Evolutionary conservation across 805 yeast species (phyloP), one percentile per base, ranked within the genome.

Genomic region (Pichia paraexigua): DNA sequence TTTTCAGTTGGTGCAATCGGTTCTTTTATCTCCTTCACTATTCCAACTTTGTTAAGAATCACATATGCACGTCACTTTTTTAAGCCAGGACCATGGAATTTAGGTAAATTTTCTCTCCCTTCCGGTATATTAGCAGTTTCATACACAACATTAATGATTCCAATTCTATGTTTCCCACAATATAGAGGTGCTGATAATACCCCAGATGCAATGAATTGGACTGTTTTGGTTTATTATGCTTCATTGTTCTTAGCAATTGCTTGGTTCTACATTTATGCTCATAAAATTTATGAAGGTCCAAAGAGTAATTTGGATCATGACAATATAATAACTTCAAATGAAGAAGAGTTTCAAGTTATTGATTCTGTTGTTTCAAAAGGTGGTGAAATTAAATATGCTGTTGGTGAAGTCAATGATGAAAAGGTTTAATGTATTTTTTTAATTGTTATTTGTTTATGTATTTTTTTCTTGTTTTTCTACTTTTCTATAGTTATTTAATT

Each of bases 1-100:
- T 83, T 83, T 68, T 80, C 87, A 2, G 85, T 83, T 46, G 87
- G 87, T 48, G 88, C 87, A 44, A 82, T 83, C 60, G 78, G 85
- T 15, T 79, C 85, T 0, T 82, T 82, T 59, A 74, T 83, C 52
- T 82, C 88, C 3, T 83, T 83, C 66, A 73, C 79, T n/a, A 69
- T 79, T 58, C 89, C 89, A 13, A 78, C 82, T 20, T 59, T 79
- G 10, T 72, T 83, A 52, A 78, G 80, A 61, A 76, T 80, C 58
- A 76, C 84, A 6, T 77, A 75, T 59, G 75, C 82, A 3, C 66
- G 77, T 51, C 68, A 74, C 40, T 65, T 71, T 1, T 83, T 83
- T 69, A 68, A 68, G 55, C 79, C 78, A 1, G 89, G 89, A 3
- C 88, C 88, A 6, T 82, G 86, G 83, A 70, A 76, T 63, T 69